phyloP scores from a whole-genome alignment of 108 stramenopile species.

The Conticribra weissflogii region DNA sequence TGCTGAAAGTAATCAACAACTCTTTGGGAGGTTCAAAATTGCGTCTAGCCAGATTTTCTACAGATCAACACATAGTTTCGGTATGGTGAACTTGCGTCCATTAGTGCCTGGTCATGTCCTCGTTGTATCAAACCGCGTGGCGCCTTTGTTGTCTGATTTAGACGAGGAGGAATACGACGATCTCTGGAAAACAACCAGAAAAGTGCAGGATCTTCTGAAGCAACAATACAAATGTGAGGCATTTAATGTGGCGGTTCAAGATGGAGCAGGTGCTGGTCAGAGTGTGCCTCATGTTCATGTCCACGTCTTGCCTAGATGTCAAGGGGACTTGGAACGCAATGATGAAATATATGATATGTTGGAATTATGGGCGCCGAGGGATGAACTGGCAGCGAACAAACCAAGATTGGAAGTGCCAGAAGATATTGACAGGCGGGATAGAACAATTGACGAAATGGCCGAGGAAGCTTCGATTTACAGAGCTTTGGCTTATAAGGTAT shows the following conservation, averaged over 20 bases:
- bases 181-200: slow-evolving; percentile 76
- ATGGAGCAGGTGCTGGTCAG: slow-evolving; percentile 85
- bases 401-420: slow-evolving; percentile 70
- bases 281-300: slow-evolving; percentile 92
- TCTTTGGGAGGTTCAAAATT: slow-evolving; percentile 83
- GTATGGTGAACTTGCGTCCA: slow-evolving; percentile 91
- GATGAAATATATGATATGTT: slow-evolving; percentile 88
- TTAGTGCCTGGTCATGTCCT: slow-evolving; percentile 91
- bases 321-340: slow-evolving; percentile 77
- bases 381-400: slow-evolving; percentile 42
- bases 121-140: slow-evolving; percentile 63
- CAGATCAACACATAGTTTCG: slow-evolving; percentile 49
- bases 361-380: slow-evolving; percentile 82
- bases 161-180: slow-evolving; percentile 76
- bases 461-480: slow-evolving; percentile 76
- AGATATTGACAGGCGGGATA: slow-evolving; percentile 75
- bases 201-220: slow-evolving; percentile 69
- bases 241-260: slow-evolving; percentile 92
- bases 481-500: too few relatives aligned
- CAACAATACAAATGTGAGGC: slow-evolving; percentile 57
- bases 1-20: slow-evolving; percentile 1
- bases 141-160: slow-evolving; percentile 66
- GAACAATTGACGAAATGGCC: slow-evolving; percentile 78
- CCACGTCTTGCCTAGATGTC: slow-evolving; percentile 80
- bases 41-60: slow-evolving; percentile 65